A percentile compares a stretch with the other conserved stretches of the same genome.
Evolutionary conservation across 805 yeast genomes (phyloP).

Genomic region (Peterozyma toletana): DNA sequence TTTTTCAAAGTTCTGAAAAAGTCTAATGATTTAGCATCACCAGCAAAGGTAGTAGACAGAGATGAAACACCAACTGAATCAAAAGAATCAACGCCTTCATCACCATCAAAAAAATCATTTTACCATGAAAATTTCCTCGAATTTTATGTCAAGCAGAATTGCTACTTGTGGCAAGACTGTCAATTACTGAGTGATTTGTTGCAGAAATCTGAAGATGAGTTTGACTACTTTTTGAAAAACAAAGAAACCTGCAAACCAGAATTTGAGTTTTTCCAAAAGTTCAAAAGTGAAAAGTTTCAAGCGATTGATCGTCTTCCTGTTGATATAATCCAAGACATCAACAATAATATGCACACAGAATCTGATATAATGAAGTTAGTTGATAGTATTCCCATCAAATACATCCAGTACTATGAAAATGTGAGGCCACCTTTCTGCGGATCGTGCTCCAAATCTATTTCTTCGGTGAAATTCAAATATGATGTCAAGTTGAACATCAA

Average conservation of each 20-base stretch:
- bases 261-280: neutral
- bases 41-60: slow-evolving; percentile 11
- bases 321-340: slow-evolving; percentile 22
- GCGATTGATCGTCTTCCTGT: slow-evolving; percentile 14
- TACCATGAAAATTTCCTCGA: slow-evolving; percentile 26
- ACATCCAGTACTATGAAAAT: slow-evolving; percentile 31
- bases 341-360: slow-evolving; percentile 21
- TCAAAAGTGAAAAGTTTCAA: neutral
- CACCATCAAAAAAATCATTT: slow-evolving; percentile 14
- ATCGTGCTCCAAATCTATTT: slow-evolving; percentile 19
- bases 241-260: neutral
- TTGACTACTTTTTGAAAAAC: slow-evolving; percentile 3
- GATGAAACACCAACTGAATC: neutral
- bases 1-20: slow-evolving; percentile 22
- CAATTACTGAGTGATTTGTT: slow-evolving; percentile 1
- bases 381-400: slow-evolving; percentile 25
- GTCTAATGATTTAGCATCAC: neutral
- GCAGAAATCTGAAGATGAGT: neutral
- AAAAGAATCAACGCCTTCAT: too few relatives aligned
- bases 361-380: slow-evolving; percentile 23
- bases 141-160: slow-evolving; percentile 29
- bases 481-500: slow-evolving; percentile 16
- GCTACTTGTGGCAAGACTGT: slow-evolving; percentile 13
- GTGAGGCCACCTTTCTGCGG: slow-evolving; percentile 27
- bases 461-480: slow-evolving; percentile 19